Evolutionary conservation across 129 eudicot genomes (phyloP).

Genomic region (Saussurea involucrata): DNA sequence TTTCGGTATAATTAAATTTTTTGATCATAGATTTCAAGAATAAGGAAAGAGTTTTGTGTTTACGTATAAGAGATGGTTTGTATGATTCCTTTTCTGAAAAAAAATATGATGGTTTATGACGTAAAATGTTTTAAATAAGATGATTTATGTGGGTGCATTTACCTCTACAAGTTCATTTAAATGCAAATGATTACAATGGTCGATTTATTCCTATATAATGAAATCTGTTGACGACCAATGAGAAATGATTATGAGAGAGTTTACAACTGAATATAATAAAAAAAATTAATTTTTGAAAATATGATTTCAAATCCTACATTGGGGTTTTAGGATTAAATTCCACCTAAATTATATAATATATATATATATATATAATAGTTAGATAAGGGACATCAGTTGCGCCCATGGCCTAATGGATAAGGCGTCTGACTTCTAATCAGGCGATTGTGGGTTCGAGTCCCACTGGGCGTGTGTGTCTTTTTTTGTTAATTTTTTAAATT

Average conservation of each 20-base stretch:
- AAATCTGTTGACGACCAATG: no score
- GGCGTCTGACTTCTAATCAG: constrained; percentile 99
- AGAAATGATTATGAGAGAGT: no score
- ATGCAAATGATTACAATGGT: no score
- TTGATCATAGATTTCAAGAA: not conserved
- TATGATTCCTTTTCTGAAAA: not conserved
- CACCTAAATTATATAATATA: no score
- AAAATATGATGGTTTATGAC: not conserved
- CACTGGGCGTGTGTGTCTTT: constrained; percentile 61
- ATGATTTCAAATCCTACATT: no score
- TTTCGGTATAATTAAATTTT: not conserved
- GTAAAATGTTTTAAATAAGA: not conserved
- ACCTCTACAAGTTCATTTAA: no score
- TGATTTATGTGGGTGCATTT: not conserved
- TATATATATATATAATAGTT: no score
- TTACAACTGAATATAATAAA: no score
- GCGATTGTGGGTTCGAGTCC: constrained; percentile 99
- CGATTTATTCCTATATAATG: no score
- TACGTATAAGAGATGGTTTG: not conserved
- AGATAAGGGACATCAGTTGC: constrained; percentile 7
- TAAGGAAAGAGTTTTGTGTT: not conserved
- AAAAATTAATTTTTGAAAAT: no score
- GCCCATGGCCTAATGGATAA: constrained; percentile 99
- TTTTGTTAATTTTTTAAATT: not conserved
- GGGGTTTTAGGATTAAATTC: no score